These are phyloP conservation scores for Blastomyces parvus DNA, from an alignment of 2,329 filamentous ascomycete species.

Conservation along the genomic window DNA sequence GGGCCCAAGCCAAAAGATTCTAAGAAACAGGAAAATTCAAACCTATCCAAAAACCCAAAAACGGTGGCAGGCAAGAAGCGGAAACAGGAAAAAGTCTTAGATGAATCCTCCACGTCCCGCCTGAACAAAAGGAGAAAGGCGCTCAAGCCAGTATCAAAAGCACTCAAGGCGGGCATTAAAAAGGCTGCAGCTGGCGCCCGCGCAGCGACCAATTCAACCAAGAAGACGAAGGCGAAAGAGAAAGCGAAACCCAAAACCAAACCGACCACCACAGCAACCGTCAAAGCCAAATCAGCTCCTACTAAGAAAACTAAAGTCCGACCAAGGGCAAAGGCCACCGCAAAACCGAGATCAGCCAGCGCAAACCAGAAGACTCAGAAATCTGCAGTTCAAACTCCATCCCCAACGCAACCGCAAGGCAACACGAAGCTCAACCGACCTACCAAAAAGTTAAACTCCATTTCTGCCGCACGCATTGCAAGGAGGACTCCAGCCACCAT, in stretches of 20 bases:
- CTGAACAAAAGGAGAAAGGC: slow-evolving; percentile 28
- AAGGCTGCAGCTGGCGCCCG: slow-evolving; percentile 22
- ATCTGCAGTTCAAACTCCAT: background rate
- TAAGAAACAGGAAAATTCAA: slow-evolving; percentile 22
- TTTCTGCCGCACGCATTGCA: slow-evolving; percentile 11
- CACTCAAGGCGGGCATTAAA: slow-evolving; percentile 28
- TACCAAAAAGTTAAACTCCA: slow-evolving; percentile 11
- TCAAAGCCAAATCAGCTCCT: slow-evolving; percentile 4
- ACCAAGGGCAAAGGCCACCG: background rate
- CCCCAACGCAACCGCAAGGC: background rate
- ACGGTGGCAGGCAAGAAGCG: slow-evolving; percentile 26
- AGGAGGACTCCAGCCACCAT: slow-evolving; percentile 12
- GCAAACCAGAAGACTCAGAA: background rate
- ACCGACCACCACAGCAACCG: background rate
- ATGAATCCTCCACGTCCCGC: slow-evolving; percentile 22
- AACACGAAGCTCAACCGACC: slow-evolving; percentile 9
- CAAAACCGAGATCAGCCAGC: background rate
- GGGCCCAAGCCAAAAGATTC: slow-evolving; percentile 47
- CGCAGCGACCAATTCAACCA: slow-evolving; percentile 4
- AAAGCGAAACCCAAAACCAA: slow-evolving; percentile 5
- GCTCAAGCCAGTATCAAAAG: slow-evolving; percentile 17
- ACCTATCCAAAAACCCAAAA: slow-evolving; percentile 16
- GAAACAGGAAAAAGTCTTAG: slow-evolving; percentile 23
- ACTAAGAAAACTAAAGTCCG: slow-evolving; percentile 5
- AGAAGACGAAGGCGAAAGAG: slow-evolving; percentile 2